Conservation (phyloP, 2,329 filamentous ascomycete genomes). For the Herpotrichia juniperi region DNA sequence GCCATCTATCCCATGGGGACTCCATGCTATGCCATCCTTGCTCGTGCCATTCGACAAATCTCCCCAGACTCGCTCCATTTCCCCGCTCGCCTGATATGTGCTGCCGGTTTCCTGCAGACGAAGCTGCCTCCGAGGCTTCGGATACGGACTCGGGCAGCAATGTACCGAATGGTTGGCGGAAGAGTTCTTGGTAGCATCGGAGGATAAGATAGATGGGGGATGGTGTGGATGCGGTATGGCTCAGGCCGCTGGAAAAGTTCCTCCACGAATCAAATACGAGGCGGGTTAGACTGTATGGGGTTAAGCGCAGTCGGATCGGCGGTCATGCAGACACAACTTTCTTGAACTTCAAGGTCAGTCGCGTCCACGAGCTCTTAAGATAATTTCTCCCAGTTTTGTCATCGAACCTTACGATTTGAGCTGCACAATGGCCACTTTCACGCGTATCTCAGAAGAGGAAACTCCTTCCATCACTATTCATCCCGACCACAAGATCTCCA, state of each 20-base stretch:
- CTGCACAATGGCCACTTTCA: slow-evolving; percentile 72
- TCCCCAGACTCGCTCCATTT: slow-evolving; percentile 17
- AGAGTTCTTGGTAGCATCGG: slow-evolving; percentile 1
- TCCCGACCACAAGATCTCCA: slow-evolving; percentile 68
- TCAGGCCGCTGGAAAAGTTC: slow-evolving; percentile 7
- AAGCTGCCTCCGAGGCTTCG: slow-evolving; percentile 5
- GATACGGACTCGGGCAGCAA: slow-evolving; percentile 5
- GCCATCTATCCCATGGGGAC: background rate
- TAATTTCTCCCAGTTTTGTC: background rate
- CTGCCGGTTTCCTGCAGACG: background rate
- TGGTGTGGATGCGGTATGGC: slow-evolving; percentile 5
- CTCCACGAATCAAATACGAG: slow-evolving; percentile 20
- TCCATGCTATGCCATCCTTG: background rate
- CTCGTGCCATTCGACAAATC: slow-evolving; percentile 1
- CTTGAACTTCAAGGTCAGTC: background rate
- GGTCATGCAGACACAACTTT: background rate
- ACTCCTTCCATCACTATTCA: slow-evolving; percentile 70
- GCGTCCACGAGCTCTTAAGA: background rate
- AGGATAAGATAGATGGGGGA: slow-evolving; percentile 1
- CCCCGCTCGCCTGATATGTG: slow-evolving; percentile 10
- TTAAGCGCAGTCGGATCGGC: background rate
- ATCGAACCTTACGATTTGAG: background rate
- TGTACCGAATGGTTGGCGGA: slow-evolving; percentile 10
- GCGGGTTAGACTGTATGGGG: background rate
- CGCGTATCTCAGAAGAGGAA: slow-evolving; percentile 66